Evolutionary conservation across 1,284 basidiomycete species (phyloP).

Genomic region (Lentinus polychrous): DNA sequence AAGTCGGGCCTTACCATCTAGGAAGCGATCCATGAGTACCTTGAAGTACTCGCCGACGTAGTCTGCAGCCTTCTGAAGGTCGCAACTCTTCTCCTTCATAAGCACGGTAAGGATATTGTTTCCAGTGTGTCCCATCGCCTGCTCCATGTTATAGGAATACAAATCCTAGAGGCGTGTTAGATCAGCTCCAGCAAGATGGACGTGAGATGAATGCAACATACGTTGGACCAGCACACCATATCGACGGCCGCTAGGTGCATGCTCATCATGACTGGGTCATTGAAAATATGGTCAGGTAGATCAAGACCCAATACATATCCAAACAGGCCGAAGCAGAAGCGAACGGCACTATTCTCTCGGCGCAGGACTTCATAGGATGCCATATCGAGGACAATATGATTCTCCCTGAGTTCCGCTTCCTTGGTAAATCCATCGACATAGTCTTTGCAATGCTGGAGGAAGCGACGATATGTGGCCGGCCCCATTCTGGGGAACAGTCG

Average conservation of each 20-base stretch:
- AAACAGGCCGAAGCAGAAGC: conserved; percentile 55
- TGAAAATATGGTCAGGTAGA: conserved; percentile 52
- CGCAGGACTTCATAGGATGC: conserved; percentile 48
- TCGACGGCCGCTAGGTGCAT: conserved; percentile 58
- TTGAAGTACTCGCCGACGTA: conserved; percentile 47
- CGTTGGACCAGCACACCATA: conserved; percentile 65
- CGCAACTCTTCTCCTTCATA: conserved; percentile 45
- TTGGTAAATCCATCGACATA: conserved; percentile 51
- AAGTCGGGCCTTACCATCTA: conserved; percentile 36
- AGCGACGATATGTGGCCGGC: conserved; percentile 38
- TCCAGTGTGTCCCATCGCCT: conserved; percentile 56
- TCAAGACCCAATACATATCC: conserved; percentile 57
- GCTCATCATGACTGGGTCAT: conserved; percentile 44
- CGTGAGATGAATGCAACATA: conserved; percentile 26
- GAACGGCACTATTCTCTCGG: conserved; percentile 60
- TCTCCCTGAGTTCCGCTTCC: conserved; percentile 57
- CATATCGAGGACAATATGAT: conserved; percentile 43
- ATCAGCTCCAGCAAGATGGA: not conserved
- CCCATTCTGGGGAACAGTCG: conserved; percentile 40
- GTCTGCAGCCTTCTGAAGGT: conserved; percentile 55
- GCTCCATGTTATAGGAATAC: conserved; percentile 70
- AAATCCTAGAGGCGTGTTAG: conserved; percentile 47
- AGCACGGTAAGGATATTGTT: conserved; percentile 66
- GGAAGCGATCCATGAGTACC: conserved; percentile 42
- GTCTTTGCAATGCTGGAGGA: conserved; percentile 44